These are phyloP conservation scores for Phytopythium oedochilum DNA, from an alignment of 352 stramenopile genomes.

Conservation along the genomic window DNA sequence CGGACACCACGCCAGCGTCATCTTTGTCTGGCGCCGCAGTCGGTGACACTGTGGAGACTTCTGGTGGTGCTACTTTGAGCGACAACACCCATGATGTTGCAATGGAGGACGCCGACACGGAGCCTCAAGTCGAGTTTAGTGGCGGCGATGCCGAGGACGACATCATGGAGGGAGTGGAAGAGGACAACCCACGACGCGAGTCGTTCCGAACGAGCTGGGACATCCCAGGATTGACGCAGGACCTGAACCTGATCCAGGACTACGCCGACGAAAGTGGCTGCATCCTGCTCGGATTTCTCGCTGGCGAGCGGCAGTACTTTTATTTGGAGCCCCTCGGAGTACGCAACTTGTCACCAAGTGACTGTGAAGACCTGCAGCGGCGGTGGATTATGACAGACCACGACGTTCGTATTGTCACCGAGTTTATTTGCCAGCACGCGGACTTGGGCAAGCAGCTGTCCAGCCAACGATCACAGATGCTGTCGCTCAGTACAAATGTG, in stretches of 20 bases:
- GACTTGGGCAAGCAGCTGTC: constrained; percentile 27
- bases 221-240: constrained; percentile 44
- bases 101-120: neutral
- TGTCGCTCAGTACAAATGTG: neutral
- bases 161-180: neutral
- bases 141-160: constrained; percentile 3
- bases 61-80: neutral
- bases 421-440: constrained; percentile 23
- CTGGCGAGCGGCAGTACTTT: constrained; percentile 74
- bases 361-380: constrained; percentile 2
- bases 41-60: neutral
- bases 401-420: constrained; percentile 31
- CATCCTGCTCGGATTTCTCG: constrained; percentile 49
- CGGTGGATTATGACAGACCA: constrained; percentile 19
- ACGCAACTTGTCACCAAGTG: constrained; percentile 8
- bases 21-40: neutral
- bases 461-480: neutral
- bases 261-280: constrained; percentile 66
- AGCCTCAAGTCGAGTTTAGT: neutral
- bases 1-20: neutral
- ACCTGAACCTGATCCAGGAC: constrained; percentile 78
- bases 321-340: constrained; percentile 54
- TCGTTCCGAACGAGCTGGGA: constrained; percentile 61
- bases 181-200: constrained; percentile 16
- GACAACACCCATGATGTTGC: neutral